These are phyloP conservation scores for Tanacetum coccineum DNA, from an alignment of 129 eudicot species.

Conservation along the genomic window DNA sequence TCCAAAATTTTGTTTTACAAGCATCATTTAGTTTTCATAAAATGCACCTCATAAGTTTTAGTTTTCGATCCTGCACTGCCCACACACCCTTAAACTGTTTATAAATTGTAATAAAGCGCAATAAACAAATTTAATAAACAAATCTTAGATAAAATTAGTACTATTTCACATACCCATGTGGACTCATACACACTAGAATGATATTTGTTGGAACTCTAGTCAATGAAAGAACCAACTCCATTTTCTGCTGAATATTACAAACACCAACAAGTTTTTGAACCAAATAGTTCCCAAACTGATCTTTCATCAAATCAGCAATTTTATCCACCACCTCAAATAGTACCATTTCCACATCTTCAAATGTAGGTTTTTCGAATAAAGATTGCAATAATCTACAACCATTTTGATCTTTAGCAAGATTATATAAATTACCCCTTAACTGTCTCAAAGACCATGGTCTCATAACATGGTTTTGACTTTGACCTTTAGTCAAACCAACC, in stretches of 20 bases:
- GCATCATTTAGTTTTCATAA: no score
- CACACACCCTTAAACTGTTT: no score
- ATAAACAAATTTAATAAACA: background rate
- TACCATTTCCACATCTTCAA: conserved; percentile 44
- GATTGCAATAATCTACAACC: conserved; percentile 39
- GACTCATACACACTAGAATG: conserved; percentile 43
- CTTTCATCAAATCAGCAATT: conserved; percentile 49
- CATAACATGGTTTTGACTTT: conserved; percentile 5
- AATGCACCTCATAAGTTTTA: no score
- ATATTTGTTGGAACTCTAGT: conserved; percentile 34
- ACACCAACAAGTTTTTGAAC: conserved; percentile 50
- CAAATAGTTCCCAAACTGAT: conserved; percentile 56
- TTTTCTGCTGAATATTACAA: conserved; percentile 61
- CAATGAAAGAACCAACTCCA: conserved; percentile 39
- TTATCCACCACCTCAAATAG: conserved; percentile 39
- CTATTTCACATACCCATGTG: conserved; percentile 56
- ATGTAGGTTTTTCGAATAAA: conserved; percentile 33
- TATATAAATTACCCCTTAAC: conserved; percentile 39
- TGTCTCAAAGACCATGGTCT: conserved; percentile 27
- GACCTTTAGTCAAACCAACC: background rate
- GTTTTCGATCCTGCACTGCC: no score
- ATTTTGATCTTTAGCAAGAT: conserved; percentile 48
- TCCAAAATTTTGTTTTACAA: no score
- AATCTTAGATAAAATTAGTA: background rate
- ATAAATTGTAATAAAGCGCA: no score